Conservation (phyloP, 192 early-diverging fungal genomes). For the Pilobolus umbonatus region DNA sequence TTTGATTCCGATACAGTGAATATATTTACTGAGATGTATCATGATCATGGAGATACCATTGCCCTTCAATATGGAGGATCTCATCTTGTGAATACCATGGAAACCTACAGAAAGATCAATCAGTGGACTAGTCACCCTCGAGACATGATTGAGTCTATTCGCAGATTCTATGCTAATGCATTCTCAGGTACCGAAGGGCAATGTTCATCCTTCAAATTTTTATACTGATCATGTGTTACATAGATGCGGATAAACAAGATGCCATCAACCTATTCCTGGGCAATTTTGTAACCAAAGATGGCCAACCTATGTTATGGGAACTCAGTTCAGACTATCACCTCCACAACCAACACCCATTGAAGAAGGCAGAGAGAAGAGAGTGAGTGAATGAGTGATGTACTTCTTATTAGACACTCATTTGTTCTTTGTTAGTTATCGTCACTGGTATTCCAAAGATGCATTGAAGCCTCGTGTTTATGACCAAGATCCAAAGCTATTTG, state of each 20-base stretch:
- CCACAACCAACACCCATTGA: slow-evolving; percentile 62
- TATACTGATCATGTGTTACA: slow-evolving; percentile 7
- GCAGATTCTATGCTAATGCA: slow-evolving; percentile 90
- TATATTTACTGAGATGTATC: slow-evolving; percentile 95
- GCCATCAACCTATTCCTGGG: slow-evolving; percentile 91
- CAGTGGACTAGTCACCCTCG: slow-evolving; percentile 92
- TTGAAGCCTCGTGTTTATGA: slow-evolving; percentile 31
- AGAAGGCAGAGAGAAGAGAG: slow-evolving; percentile 41
- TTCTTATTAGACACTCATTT: neutral
- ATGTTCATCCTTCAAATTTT: neutral
- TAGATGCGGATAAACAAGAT: slow-evolving; percentile 95
- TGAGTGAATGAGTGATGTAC: too few species aligned
- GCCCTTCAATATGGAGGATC: slow-evolving; percentile 95
- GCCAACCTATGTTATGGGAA: slow-evolving; percentile 67
- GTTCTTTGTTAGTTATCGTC: slow-evolving; percentile 48
- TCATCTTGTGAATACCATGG: slow-evolving; percentile 96
- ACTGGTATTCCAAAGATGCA: slow-evolving; percentile 57
- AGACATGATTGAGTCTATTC: slow-evolving; percentile 92
- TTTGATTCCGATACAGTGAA: slow-evolving; percentile 93
- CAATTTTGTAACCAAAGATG: slow-evolving; percentile 54
- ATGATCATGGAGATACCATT: slow-evolving; percentile 96
- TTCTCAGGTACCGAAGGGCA: slow-evolving; percentile 60
- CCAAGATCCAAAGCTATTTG: slow-evolving; percentile 9
- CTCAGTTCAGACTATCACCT: slow-evolving; percentile 70
- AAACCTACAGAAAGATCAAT: slow-evolving; percentile 92